Evolutionary conservation across 495 filamentous ascomycete species (phyloP), one percentile per base, ranked within the genome.

Genomic region (Trichoderma reesei): DNA sequence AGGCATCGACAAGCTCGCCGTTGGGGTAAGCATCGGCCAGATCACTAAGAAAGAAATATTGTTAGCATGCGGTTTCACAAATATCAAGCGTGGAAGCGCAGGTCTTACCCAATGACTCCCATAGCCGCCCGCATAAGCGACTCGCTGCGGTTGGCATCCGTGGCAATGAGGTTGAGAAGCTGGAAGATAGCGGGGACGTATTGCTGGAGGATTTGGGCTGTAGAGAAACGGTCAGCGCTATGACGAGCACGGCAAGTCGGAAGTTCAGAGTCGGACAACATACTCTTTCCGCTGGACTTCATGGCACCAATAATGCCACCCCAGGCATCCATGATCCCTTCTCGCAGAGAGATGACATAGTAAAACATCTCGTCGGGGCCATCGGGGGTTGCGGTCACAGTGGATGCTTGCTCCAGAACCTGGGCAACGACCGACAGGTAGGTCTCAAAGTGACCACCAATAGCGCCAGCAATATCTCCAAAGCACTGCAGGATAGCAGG

Each of bases 301-400:
- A 97, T 89, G 39, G 94, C 91, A 72, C 92, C 84, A 66, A 98
- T 89, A 59, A 93, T 92, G 69, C 94, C 94, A 72, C 90, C 92
- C 91, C 96, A 98, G 16, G 94, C 94, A 83, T 98, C 94, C 90
- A 97, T 96, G 65, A 98, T 96, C 69, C 93, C 94, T 72, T 98
- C 94, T 64, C 94, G 86, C 61, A 98, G 83, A 16, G 92, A 95
- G 66, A 95, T 84, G 66, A 98, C 85, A 71, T 98, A 98, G 74
- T 98, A 93, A 39, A 92, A 83, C 87, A 96, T 95, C 68, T 98
- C 94, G 64, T 90, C 91, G 39, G 82, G 80, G 44, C 86, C 85
- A 69, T 92, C 89, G 46, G 82, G 76, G 61, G 79, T 81, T 41
- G 86, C 83, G 10, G 88, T 88, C 44, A 98, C 90, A 18, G 80